phyloP scores from a whole-genome alignment of 805 yeast species.

The Nakazawaea sp. region DNA sequence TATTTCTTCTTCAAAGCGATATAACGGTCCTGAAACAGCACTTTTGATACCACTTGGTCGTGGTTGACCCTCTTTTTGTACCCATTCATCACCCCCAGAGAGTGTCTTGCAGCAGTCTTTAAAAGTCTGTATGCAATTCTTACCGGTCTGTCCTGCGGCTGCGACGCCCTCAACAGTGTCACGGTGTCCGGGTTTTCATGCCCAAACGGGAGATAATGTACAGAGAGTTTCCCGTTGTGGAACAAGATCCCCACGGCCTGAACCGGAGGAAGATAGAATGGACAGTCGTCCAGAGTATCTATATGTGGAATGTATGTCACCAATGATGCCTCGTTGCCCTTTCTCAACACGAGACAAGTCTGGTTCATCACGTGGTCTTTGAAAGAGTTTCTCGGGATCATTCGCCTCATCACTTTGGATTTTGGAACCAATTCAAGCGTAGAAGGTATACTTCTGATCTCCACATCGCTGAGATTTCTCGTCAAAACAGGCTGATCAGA shows the following conservation, averaged over 20 bases:
- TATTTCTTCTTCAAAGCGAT: constrained; percentile 75
- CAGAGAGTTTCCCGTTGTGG: constrained; percentile 41
- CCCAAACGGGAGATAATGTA: constrained; percentile 68
- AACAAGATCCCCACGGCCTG: constrained; percentile 67
- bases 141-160: constrained; percentile 52
- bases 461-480: constrained; percentile 32
- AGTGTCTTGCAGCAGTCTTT: constrained; percentile 77
- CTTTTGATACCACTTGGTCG: constrained; percentile 78
- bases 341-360: constrained; percentile 55
- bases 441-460: constrained; percentile 29
- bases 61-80: constrained; percentile 86
- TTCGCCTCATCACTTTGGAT: constrained; percentile 64
- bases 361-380: constrained; percentile 81
- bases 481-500: constrained; percentile 13
- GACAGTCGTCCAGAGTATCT: constrained; percentile 48
- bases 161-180: constrained; percentile 23
- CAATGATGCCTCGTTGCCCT: constrained; percentile 34
- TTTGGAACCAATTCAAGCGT: constrained; percentile 25
- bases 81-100: constrained; percentile 76
- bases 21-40: constrained; percentile 76
- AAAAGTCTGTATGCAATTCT: constrained; percentile 78
- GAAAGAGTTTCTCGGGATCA: constrained; percentile 87
- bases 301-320: constrained; percentile 80
- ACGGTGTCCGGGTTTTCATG: constrained; percentile 18
- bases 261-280: constrained; percentile 87